Evolutionary conservation across 345 rosid genomes (phyloP).

Genomic region (Psidium guajava): DNA sequence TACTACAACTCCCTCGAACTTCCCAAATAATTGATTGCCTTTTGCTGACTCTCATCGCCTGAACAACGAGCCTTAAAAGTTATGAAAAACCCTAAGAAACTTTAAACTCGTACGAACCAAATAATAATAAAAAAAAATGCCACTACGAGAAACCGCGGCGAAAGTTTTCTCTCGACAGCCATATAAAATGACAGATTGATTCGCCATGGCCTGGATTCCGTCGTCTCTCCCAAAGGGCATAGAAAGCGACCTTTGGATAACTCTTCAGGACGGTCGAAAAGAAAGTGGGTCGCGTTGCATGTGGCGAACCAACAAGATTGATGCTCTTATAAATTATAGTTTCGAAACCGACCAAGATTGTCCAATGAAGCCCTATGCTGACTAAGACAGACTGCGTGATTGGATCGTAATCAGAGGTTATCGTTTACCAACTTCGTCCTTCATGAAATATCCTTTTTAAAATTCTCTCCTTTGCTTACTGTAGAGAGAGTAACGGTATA

Average conservation of each 20-base stretch:
- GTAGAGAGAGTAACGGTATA: too few relatives aligned
- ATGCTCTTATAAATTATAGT: neutral
- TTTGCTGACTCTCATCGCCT: neutral
- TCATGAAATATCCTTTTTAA: neutral
- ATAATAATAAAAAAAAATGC: neutral
- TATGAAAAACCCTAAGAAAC: neutral
- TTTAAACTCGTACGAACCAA: neutral
- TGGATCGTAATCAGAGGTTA: neutral
- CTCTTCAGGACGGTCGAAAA: neutral
- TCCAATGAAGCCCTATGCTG: neutral
- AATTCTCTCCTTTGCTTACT: too few relatives aligned
- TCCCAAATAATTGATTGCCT: neutral
- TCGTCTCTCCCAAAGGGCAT: neutral
- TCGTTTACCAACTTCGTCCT: neutral
- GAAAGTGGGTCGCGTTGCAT: neutral
- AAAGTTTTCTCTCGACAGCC: neutral
- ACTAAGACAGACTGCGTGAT: neutral
- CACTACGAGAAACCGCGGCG: neutral
- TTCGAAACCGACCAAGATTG: neutral
- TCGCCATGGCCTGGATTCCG: too few relatives aligned
- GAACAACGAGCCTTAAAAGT: neutral
- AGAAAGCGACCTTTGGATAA: neutral
- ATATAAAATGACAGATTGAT: neutral
- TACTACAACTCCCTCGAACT: neutral
- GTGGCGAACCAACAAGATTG: neutral